Conservation (phyloP, 495 filamentous ascomycete species). For the Talaromyces proteolyticus region DNA sequence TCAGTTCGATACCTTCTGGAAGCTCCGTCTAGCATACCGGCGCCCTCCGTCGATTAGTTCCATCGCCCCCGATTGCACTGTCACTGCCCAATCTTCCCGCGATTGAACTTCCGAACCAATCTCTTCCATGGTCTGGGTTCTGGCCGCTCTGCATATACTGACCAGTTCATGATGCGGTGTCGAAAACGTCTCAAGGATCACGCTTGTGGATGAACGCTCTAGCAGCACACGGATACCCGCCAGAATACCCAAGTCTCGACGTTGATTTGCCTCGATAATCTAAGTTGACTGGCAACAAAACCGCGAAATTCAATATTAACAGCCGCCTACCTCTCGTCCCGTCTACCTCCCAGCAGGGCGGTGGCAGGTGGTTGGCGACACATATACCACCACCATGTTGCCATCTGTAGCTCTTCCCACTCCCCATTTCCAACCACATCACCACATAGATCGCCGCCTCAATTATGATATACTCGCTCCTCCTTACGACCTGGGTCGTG, state of each 20-base stretch:
- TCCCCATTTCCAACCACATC: slow-evolving; percentile 40
- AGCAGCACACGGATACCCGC: slow-evolving; percentile 18
- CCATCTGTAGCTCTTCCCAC: slow-evolving; percentile 35
- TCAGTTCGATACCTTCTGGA: slow-evolving; percentile 10
- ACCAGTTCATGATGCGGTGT: slow-evolving; percentile 40
- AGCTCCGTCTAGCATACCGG: no score
- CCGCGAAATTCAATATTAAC: background rate
- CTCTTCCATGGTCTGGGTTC: slow-evolving; percentile 15
- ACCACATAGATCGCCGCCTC: slow-evolving; percentile 31
- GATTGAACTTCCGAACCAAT: slow-evolving; percentile 1
- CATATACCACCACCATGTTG: slow-evolving; percentile 27
- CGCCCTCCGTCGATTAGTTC: no score
- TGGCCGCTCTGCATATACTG: slow-evolving; percentile 6
- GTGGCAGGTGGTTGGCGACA: background rate
- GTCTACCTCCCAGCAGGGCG: slow-evolving; percentile 4
- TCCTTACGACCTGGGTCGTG: slow-evolving; percentile 26
- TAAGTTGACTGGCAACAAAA: background rate
- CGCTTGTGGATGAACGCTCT: slow-evolving; percentile 33
- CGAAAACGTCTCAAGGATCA: slow-evolving; percentile 44
- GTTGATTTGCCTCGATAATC: background rate
- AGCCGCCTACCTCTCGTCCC: slow-evolving; percentile 6
- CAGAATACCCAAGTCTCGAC: slow-evolving; percentile 17
- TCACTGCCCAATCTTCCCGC: slow-evolving; percentile 8
- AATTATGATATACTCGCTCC: slow-evolving; percentile 20
- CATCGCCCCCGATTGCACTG: no score